Base-by-base conservation (phyloP, 2,329 filamentous ascomycete genomes). In the Arthrinium phaeospermum region DNA sequence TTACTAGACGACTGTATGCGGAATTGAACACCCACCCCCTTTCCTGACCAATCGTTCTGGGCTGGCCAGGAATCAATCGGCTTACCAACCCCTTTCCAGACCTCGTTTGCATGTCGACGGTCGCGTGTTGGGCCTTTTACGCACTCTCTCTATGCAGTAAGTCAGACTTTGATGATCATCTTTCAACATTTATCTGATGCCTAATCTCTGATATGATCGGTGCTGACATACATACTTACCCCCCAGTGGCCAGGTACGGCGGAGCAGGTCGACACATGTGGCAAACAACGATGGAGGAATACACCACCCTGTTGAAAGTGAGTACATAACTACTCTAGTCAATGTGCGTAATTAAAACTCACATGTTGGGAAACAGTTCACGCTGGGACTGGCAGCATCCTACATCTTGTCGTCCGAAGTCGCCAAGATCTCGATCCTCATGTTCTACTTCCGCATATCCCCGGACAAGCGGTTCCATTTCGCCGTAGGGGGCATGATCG, bases 251-350 rank as follows among this genome's bases (percentile, higher is more conserved):
- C 51, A 57, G 16, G 27, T 57, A 57, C 8, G 51, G 51, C 14
- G 51, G 51, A 57, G 51, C 51, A 19, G 51, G 51, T 19, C 51
- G 51, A 22, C 51, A 57, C 51, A 57, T 57, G 51, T 57, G 51
- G 51, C 51, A 51, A 24, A 51, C 47, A 7, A 51, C 47, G 22
- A 51, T 51, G 47, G 47, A 24, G 22, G 47, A 51, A 51, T 51
- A 51, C 47, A 51, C 47, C 7, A 51, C 47, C 2, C 47, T 51
- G n/a, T 51, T 51, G n/a, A 51, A 51, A n/a, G 47, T 51, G n/a
- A 24, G 47, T 22, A 51, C 16, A 22, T 8, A 3, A 13, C 46
- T 5, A 47, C 19, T 5, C 7, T 10, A 22, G 46, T 47, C 19
- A n/a, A 2, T n/a, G 46, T 12, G 46, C 3, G n/a, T n/a, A n/a